Percentiles rank a stretch among this genome's conserved stretches.
Conservation (phyloP, 2,329 filamentous ascomycete species). For the Lasiodiplodia theobromae region DNA sequence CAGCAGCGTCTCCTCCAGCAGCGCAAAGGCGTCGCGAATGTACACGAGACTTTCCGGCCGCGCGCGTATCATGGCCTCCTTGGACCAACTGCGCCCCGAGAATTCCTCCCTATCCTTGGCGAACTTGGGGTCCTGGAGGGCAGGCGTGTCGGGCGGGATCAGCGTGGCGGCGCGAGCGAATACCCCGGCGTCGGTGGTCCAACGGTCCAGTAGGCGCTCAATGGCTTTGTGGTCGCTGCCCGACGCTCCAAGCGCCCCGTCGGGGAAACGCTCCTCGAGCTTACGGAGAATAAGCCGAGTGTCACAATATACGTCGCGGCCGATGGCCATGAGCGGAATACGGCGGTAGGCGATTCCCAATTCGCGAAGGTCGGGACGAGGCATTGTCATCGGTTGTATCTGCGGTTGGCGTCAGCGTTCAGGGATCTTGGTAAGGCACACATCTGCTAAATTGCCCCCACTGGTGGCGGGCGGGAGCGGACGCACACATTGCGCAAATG, state of each 20-base stretch:
- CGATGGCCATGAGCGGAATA: slow-evolving; percentile 72
- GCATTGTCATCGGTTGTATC: slow-evolving; percentile 71
- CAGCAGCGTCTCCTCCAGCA: slow-evolving; percentile 69
- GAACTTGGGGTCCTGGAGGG: slow-evolving; percentile 66
- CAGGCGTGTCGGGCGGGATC: slow-evolving; percentile 61
- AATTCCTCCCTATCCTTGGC: slow-evolving; percentile 63
- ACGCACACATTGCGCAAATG: slow-evolving; percentile 70
- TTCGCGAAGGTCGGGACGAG: slow-evolving; percentile 67
- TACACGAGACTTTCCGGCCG: slow-evolving; percentile 65
- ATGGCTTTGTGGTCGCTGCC: slow-evolving; percentile 54
- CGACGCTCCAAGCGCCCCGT: slow-evolving; percentile 27
- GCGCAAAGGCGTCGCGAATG: slow-evolving; percentile 60
- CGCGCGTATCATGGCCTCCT: slow-evolving; percentile 48
- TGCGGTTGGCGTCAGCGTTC: slow-evolving; percentile 39
- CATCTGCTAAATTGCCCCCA: slow-evolving; percentile 11
- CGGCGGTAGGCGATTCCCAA: slow-evolving; percentile 72
- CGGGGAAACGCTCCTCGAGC: slow-evolving; percentile 65
- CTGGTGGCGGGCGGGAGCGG: slow-evolving; percentile 10
- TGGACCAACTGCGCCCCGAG: slow-evolving; percentile 52
- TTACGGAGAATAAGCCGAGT: slow-evolving; percentile 71
- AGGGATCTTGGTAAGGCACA: slow-evolving; percentile 25
- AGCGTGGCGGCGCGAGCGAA: slow-evolving; percentile 61
- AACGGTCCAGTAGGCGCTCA: slow-evolving; percentile 62
- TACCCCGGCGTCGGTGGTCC: slow-evolving; percentile 63
- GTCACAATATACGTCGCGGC: slow-evolving; percentile 73